phyloP scores from a whole-genome alignment of 2,329 filamentous ascomycete species.

The Paradendryphiella salina region DNA sequence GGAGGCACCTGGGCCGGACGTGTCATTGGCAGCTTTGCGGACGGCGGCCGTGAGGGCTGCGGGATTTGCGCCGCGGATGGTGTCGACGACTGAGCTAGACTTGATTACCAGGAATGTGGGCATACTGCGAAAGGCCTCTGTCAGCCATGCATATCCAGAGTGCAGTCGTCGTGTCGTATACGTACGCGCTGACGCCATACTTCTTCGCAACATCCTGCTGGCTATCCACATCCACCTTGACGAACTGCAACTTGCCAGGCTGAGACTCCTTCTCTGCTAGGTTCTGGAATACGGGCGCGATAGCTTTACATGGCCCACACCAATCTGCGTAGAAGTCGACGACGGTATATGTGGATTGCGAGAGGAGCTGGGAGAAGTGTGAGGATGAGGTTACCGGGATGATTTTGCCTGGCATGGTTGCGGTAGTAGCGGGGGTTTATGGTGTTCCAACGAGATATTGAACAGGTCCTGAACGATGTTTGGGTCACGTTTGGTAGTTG shows the following conservation, averaged over 20 bases:
- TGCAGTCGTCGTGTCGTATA: background rate
- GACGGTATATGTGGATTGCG: slow-evolving; percentile 47
- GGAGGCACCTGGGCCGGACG: slow-evolving; percentile 42
- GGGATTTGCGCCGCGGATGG: slow-evolving; percentile 55
- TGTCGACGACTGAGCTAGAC: slow-evolving; percentile 50
- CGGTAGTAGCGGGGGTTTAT: background rate
- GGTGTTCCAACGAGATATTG: background rate
- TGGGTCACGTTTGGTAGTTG: background rate
- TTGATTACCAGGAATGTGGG: slow-evolving; percentile 56
- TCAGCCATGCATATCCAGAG: background rate
- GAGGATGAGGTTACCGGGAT: slow-evolving; percentile 37
- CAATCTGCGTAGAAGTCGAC: slow-evolving; percentile 60
- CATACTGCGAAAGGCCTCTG: slow-evolving; percentile 41
- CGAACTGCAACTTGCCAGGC: slow-evolving; percentile 54
- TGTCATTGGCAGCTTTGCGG: slow-evolving; percentile 49
- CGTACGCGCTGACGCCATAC: slow-evolving; percentile 54
- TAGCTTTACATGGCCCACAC: slow-evolving; percentile 61
- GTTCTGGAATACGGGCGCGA: slow-evolving; percentile 56
- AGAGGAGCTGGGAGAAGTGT: slow-evolving; percentile 44
- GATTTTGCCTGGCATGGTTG: slow-evolving; percentile 40
- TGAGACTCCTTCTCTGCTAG: slow-evolving; percentile 56
- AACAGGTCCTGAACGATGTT: background rate
- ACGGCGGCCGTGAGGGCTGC: slow-evolving; percentile 53
- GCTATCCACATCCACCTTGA: slow-evolving; percentile 60
- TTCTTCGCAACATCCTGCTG: slow-evolving; percentile 55